phyloP scores from a whole-genome alignment of 2,329 filamentous ascomycete genomes.

The Cercospora zeae-maydis region DNA sequence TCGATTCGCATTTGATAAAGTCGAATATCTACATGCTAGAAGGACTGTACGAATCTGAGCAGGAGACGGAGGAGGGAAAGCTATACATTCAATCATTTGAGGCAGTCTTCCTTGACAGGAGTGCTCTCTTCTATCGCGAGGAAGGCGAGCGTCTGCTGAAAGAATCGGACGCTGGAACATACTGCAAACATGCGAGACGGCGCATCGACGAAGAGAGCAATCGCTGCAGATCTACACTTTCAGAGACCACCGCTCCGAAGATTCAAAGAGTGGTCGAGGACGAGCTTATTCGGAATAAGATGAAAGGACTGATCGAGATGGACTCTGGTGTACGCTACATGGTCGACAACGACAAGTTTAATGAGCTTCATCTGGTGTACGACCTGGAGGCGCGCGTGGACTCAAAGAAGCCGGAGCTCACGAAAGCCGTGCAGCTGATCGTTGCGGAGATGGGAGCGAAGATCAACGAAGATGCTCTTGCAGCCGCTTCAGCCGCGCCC shows the following conservation, averaged over 20 bases:
- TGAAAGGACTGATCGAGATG: conserved; percentile 77
- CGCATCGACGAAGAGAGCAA: conserved; percentile 77
- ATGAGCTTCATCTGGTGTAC: conserved; percentile 78
- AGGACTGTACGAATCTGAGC: conserved; percentile 74
- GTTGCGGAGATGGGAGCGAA: conserved; percentile 77
- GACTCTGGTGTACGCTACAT: conserved; percentile 85
- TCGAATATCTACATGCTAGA: conserved; percentile 88
- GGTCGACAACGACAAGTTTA: conserved; percentile 81
- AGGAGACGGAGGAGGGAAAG: conserved; percentile 72
- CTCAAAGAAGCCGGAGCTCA: conserved; percentile 65
- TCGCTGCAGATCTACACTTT: conserved; percentile 78
- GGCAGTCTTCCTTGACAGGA: conserved; percentile 67
- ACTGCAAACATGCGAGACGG: conserved; percentile 71
- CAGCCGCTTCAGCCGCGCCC: conserved; percentile 53
- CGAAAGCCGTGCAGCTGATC: conserved; percentile 66
- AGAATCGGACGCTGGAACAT: conserved; percentile 75
- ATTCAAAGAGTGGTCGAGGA: conserved; percentile 75
- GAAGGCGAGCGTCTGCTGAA: conserved; percentile 74
- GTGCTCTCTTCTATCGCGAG: conserved; percentile 66
- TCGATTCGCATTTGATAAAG: conserved; percentile 77
- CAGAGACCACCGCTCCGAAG: conserved; percentile 66
- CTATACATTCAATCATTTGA: conserved; percentile 85
- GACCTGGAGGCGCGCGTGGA: conserved; percentile 76
- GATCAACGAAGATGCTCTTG: conserved; percentile 67
- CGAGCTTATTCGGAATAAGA: conserved; percentile 71